phyloP scores from a whole-genome alignment of 257 asterid species.

The Solanum okadae region DNA sequence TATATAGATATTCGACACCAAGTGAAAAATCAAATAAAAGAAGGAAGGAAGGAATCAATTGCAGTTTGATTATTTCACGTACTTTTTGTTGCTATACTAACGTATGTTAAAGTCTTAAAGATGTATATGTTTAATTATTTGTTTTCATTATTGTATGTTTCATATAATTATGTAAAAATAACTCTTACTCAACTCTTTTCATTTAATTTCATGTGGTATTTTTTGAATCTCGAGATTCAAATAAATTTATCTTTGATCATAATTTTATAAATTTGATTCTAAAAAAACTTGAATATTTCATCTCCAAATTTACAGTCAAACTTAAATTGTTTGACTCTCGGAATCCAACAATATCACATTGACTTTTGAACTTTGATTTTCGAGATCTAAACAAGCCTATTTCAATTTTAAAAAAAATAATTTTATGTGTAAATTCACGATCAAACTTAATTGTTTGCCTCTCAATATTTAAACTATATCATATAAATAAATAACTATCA shows the following conservation, averaged over 20 bases:
- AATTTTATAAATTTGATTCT: background rate
- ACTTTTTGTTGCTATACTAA: background rate
- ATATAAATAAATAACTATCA: too few relatives aligned
- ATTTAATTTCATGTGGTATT: background rate
- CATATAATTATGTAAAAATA: background rate
- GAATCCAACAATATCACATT: fast-evolving
- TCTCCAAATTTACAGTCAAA: too few relatives aligned
- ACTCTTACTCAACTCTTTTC: background rate
- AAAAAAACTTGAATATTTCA: too few relatives aligned
- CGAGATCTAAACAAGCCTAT: fast-evolving
- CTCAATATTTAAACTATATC: too few relatives aligned
- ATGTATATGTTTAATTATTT: background rate
- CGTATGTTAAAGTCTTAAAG: background rate
- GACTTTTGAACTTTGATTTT: background rate
- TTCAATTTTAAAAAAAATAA: too few relatives aligned
- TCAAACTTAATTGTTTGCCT: background rate
- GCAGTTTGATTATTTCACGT: background rate
- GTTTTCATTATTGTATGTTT: background rate
- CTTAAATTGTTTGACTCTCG: too few relatives aligned
- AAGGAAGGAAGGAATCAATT: background rate
- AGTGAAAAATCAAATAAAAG: background rate
- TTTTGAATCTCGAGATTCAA: fast-evolving
- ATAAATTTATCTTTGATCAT: background rate
- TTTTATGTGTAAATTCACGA: fast-evolving
- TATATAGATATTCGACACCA: background rate